phyloP scores from a whole-genome alignment of 2,329 filamentous ascomycete species.

The Penicillium sp. region DNA sequence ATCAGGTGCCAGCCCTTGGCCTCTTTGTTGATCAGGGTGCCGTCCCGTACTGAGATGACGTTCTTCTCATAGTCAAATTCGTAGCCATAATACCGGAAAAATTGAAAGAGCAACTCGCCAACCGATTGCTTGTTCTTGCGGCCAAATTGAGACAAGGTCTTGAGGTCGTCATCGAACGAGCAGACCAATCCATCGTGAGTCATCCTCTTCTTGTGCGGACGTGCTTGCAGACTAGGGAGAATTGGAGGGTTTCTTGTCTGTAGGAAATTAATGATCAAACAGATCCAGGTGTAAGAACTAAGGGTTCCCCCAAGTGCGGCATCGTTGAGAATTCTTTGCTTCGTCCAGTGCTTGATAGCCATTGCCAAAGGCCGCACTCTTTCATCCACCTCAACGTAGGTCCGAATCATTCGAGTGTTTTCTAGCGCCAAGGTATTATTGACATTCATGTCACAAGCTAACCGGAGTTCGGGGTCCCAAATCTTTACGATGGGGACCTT shows the following conservation, averaged over 20 bases:
- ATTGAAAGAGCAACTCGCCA: slow-evolving; percentile 86
- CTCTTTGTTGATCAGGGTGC: slow-evolving; percentile 72
- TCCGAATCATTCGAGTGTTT: slow-evolving; percentile 97
- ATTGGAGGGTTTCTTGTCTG: slow-evolving; percentile 83
- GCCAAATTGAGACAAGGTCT: slow-evolving; percentile 72
- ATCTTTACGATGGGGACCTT: slow-evolving; percentile 99
- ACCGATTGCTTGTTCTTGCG: slow-evolving; percentile 76
- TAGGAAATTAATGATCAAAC: slow-evolving; percentile 93
- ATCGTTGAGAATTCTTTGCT: slow-evolving; percentile 88
- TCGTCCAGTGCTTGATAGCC: slow-evolving; percentile 97
- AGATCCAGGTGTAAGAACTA: slow-evolving; percentile 99
- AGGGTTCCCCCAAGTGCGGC: slow-evolving; percentile 94
- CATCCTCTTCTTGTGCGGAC: slow-evolving; percentile 61
- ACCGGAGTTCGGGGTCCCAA: slow-evolving; percentile 87
- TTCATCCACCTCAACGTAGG: slow-evolving; percentile 90
- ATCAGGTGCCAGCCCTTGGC: slow-evolving; percentile 86
- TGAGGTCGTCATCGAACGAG: slow-evolving; percentile 83
- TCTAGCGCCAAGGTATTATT: slow-evolving; percentile 94
- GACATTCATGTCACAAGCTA: slow-evolving; percentile 97
- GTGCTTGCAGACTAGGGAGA: slow-evolving; percentile 79
- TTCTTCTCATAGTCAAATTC: slow-evolving; percentile 86
- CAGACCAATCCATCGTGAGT: slow-evolving; percentile 66
- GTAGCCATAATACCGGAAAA: slow-evolving; percentile 92
- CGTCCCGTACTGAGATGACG: slow-evolving; percentile 81
- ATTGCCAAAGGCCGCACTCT: slow-evolving; percentile 90